Evolutionary conservation across 345 rosid species (phyloP).

Genomic region (Hypericum perforatum): DNA sequence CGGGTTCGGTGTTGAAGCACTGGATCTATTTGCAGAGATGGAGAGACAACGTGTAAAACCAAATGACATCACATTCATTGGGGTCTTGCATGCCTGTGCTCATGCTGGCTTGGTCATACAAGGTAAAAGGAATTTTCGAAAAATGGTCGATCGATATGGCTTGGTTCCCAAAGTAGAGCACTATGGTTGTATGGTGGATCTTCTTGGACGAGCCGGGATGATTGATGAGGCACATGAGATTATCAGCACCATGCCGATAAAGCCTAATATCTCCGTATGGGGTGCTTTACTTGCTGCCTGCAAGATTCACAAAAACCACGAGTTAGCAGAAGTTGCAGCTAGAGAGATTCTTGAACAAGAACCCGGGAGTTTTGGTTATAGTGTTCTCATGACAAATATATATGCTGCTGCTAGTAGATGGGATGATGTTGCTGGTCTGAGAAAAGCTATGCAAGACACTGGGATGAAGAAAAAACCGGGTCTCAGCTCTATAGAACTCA

Average conservation of each 20-base stretch:
- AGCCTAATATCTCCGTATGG: slow-evolving; percentile 36
- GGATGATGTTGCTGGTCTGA: slow-evolving; percentile 29
- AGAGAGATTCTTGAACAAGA: slow-evolving; percentile 21
- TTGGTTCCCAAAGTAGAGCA: slow-evolving; percentile 42
- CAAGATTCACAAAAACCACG: slow-evolving; percentile 23
- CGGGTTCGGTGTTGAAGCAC: slow-evolving; percentile 33
- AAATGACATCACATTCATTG: slow-evolving; percentile 33
- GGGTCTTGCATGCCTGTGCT: slow-evolving; percentile 39
- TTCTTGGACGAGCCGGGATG: slow-evolving; percentile 44
- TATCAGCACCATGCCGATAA: slow-evolving; percentile 32
- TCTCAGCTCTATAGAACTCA: slow-evolving; percentile 28
- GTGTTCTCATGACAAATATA: slow-evolving; percentile 30
- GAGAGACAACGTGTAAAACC: slow-evolving; percentile 25
- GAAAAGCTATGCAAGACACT: slow-evolving; percentile 21
- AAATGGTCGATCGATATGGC: slow-evolving; percentile 21
- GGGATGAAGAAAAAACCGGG: slow-evolving; percentile 35
- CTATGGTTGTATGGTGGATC: slow-evolving; percentile 52
- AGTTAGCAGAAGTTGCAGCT: slow-evolving; percentile 26
- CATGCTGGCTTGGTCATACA: slow-evolving; percentile 44
- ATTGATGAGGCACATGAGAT: slow-evolving; percentile 35
- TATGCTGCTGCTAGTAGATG: slow-evolving; percentile 34
- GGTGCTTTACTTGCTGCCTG: slow-evolving; percentile 38
- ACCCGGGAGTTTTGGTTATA: slow-evolving; percentile 24
- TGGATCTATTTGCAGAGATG: slow-evolving; percentile 34
- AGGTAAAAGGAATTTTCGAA: slow-evolving; percentile 27